Evolutionary conservation across 139 green algal genomes (phyloP), one percentile per base, ranked within the genome.

Genomic region (Astrephomene gubernaculifera): DNA sequence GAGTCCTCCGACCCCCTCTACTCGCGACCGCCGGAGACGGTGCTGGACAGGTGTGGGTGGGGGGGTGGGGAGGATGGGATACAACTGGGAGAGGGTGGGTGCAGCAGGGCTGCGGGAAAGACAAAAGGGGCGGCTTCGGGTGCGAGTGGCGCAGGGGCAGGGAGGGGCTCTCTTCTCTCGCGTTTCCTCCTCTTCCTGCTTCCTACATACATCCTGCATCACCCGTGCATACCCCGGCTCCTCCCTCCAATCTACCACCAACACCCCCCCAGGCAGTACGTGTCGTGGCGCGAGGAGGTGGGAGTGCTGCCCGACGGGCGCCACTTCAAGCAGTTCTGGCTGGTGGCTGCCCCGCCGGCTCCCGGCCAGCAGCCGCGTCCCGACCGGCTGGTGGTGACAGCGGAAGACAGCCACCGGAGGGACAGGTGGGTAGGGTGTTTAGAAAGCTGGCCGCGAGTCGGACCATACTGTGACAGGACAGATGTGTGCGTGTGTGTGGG

Each of bases 251-350:
- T 73, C 61, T n/a, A n/a, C n/a, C 57, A 24, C 14, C 57, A 65
- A 25, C 12, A 65, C 57, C 57, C 2, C 54, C 35, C 43, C 81
- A 93, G 90, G 83, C 49, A 79, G 36, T 91, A 91, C 83, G 71
- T 45, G 0, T 76, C 45, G 4, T 91, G 88, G 88, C 80, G 88
- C 36, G 90, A 94, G 85, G 90, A 92, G 81, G 81, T 82, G 52
- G 85, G 84, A 41, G 35, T 63, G 35, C 72, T 92, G 36, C 36
- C 71, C 0, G 90, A 94, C 44, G 90, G 89, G 0, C 89, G 90
- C 8, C 90, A 94, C 87, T 86, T 84, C 75, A 94, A 94, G 87
- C 86, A 87, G 44, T 94, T 89, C 68, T 90, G 86, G 63, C 54
- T 94, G 80, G 80, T 92, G 70, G 85, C 86, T 29, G 57, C 71